Percentiles rank a stretch among this genome's conserved stretches.
Conservation (phyloP, 768 basidiomycete species). For the Plicaturopsis crispa region DNA sequence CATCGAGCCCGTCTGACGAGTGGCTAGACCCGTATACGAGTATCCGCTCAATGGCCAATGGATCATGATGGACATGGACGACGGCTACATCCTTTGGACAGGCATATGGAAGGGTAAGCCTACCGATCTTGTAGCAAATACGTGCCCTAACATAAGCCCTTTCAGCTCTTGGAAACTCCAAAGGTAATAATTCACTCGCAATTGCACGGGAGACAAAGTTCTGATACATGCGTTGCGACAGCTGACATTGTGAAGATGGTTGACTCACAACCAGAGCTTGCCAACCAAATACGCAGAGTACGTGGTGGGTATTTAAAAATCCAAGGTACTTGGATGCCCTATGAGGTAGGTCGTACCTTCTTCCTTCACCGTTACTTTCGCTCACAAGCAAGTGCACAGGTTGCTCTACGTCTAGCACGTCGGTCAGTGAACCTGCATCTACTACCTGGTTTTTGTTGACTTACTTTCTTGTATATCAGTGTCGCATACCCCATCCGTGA, state of each 20-base stretch:
- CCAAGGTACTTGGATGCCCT: slow-evolving; percentile 93
- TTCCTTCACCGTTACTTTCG: slow-evolving; percentile 5
- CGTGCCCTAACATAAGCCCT: slow-evolving; percentile 2
- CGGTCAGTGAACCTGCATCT: slow-evolving; percentile 40
- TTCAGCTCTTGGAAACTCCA: slow-evolving; percentile 79
- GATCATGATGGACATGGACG: slow-evolving; percentile 96
- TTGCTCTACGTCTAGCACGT: slow-evolving; percentile 71
- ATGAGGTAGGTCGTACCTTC: slow-evolving; percentile 47
- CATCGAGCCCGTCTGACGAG: slow-evolving; percentile 4
- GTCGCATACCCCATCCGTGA: slow-evolving; percentile 87
- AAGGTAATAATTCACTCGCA: slow-evolving; percentile 44
- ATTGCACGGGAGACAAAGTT: slow-evolving; percentile 2
- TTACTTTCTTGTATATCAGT: slow-evolving; percentile 28
- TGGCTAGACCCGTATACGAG: slow-evolving; percentile 70
- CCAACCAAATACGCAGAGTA: slow-evolving; percentile 73
- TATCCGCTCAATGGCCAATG: slow-evolving; percentile 86
- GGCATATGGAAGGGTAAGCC: slow-evolving; percentile 86
- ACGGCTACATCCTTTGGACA: slow-evolving; percentile 89
- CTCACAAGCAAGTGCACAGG: slow-evolving; percentile 31
- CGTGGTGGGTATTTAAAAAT: slow-evolving; percentile 88
- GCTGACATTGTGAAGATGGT: slow-evolving; percentile 93
- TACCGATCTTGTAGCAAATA: neutral
- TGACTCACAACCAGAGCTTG: slow-evolving; percentile 85
- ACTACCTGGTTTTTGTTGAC: slow-evolving; percentile 9
- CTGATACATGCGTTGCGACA: slow-evolving; percentile 21